A percentile compares a stretch with the other conserved stretches of the same genome.
phyloP scores from a whole-genome alignment of 495 filamentous ascomycete genomes.

The Annulohypoxylon stygium region DNA sequence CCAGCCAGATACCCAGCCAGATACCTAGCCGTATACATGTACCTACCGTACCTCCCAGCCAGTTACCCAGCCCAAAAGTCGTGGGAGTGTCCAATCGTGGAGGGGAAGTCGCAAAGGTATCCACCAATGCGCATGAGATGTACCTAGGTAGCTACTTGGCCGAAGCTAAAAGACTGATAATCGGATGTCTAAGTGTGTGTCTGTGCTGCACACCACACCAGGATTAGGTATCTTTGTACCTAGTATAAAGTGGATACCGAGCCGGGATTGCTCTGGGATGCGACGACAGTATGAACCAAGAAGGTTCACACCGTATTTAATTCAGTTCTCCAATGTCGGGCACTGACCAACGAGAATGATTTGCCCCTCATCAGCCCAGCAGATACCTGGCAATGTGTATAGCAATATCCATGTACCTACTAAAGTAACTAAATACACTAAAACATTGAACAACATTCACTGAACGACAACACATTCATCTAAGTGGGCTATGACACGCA shows the following conservation, averaged over 20 bases:
- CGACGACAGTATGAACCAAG: neutral
- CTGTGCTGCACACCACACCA: slow-evolving; percentile 40
- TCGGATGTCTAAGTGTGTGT: slow-evolving; percentile 43
- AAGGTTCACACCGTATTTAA: slow-evolving; percentile 29
- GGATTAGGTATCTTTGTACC: slow-evolving; percentile 24
- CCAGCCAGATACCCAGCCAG: slow-evolving; percentile 13
- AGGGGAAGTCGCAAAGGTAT: slow-evolving; percentile 1
- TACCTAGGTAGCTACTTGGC: slow-evolving; percentile 34
- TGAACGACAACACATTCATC: slow-evolving; percentile 16
- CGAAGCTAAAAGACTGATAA: slow-evolving; percentile 46
- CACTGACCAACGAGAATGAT: slow-evolving; percentile 39
- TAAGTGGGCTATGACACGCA: slow-evolving; percentile 14
- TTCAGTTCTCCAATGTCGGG: slow-evolving; percentile 24
- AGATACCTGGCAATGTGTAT: neutral
- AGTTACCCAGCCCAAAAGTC: slow-evolving; percentile 41
- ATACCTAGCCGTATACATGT: too few relatives aligned
- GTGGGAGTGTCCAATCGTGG: slow-evolving; percentile 39
- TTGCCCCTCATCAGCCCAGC: slow-evolving; percentile 18
- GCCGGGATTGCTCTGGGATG: slow-evolving; percentile 31
- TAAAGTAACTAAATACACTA: too few relatives aligned
- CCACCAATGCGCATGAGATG: slow-evolving; percentile 22
- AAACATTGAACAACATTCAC: neutral
- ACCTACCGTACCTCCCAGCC: too few relatives aligned
- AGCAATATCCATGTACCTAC: too few relatives aligned
- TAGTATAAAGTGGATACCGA: slow-evolving; percentile 7